Evolutionary conservation across 2,329 filamentous ascomycete species (phyloP), one percentile per base, ranked within the genome.

Genomic region (Cryoendolithus antarcticus): DNA sequence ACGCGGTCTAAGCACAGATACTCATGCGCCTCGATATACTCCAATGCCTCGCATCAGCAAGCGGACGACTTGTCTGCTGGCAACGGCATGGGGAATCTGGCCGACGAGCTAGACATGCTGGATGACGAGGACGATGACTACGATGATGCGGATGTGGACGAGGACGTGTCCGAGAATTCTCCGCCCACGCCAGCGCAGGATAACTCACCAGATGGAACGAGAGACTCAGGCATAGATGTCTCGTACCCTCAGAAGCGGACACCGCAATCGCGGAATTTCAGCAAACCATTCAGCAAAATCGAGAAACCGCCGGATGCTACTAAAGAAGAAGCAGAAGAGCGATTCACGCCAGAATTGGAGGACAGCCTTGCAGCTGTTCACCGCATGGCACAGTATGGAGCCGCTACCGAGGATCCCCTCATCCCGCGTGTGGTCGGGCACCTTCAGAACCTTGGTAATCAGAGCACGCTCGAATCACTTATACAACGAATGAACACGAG

Each of bases 61-160:
- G 33, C 58, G 58, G 2, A 58, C 53, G 31, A 60, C 62, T 27
- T 27, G 15, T 19, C 15, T 27, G 10, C 48, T 27, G 56, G 51
- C 10, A 75, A 75, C 45, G 79, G 80, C 6, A 65, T 86, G 45
- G 84, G 83, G 27, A 88, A 86, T 50, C 61, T 91, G 35, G 84
- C 84, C 2, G 84, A 89, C 59, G 84, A 91, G 60, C 65, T 91
- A 34, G 84, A 80, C 1, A 43, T 50, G 21, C 35, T 51, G 27
- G 52, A 53, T 34, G 52, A 57, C 34, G 24, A 27, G 24, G 55
- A 57, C 6, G 53, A 52, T 21, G 52, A 51, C 2, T 46, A 52
- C 32, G 51, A 51, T 15, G 52, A 55, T 34, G 52, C 50, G 30
- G 43, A 39, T 39, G 50, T 48, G 8, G 46, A 52, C 31, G 46